A percentile compares a stretch with the other conserved stretches of the same genome.
phyloP scores from a whole-genome alignment of 2,329 filamentous ascomycete species.

The Aspergillus alliaceus region DNA sequence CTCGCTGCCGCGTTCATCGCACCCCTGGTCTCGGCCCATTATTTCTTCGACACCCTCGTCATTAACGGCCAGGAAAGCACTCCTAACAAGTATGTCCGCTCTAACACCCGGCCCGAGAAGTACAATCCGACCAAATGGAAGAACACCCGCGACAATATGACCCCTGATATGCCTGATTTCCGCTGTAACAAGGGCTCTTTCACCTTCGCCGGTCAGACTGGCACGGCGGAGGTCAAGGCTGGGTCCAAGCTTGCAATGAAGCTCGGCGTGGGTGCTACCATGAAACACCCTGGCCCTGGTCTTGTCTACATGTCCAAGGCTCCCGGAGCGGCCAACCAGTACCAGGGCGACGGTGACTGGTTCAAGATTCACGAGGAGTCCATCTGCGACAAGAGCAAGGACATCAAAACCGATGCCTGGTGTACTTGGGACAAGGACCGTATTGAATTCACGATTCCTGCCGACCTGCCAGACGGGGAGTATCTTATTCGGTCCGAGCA shows the following conservation, averaged over 20 bases:
- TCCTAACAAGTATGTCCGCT: constrained; percentile 9
- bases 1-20: not conserved
- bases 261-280: constrained; percentile 19
- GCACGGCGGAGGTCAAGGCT: constrained; percentile 11
- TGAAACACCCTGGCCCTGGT: constrained; percentile 22
- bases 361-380: constrained; percentile 17
- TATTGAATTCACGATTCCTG: not conserved
- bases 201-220: constrained; percentile 10
- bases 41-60: constrained; percentile 13
- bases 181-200: constrained; percentile 9
- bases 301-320: constrained; percentile 25
- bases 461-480: not conserved
- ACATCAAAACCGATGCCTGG: constrained; percentile 10
- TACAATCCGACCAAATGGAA: constrained; percentile 15
- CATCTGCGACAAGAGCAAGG: constrained; percentile 6
- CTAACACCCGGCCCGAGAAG: constrained; percentile 8
- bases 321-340: constrained; percentile 8
- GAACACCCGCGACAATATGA: constrained; percentile 2
- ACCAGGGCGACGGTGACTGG: constrained; percentile 19
- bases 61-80: constrained; percentile 10
- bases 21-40: constrained; percentile 5
- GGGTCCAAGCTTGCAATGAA: constrained; percentile 17
- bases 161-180: constrained; percentile 9
- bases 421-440: not conserved
- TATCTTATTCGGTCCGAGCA: not conserved